These are phyloP conservation scores for Termitomyces heimii DNA, from an alignment of 768 basidiomycete species.

Conservation along the genomic window DNA sequence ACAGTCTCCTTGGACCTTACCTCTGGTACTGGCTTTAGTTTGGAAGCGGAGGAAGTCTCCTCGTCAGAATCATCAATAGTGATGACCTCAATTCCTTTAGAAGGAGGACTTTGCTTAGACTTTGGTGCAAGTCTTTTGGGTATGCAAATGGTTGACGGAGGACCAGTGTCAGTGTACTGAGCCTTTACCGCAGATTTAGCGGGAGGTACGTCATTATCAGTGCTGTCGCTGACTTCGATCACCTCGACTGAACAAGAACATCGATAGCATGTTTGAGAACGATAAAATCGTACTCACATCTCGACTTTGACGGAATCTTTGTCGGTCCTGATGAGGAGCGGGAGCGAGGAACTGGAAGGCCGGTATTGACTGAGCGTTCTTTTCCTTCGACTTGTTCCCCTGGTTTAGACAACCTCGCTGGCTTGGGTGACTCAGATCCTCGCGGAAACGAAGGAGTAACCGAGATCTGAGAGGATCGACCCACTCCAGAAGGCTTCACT, in stretches of 20 bases:
- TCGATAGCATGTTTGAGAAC: neutral
- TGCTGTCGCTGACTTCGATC: constrained; percentile 10
- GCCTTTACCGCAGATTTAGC: neutral
- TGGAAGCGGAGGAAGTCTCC: neutral
- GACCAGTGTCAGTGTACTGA: neutral
- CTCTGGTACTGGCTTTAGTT: neutral
- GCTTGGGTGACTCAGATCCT: neutral
- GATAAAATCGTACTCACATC: neutral
- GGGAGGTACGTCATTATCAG: neutral
- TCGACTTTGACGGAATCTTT: neutral
- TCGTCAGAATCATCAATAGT: constrained; percentile 5
- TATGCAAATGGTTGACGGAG: constrained; percentile 1
- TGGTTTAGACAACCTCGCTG: neutral
- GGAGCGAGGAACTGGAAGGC: neutral
- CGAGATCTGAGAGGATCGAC: neutral
- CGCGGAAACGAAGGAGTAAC: neutral
- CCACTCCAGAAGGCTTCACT: neutral
- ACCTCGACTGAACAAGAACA: neutral
- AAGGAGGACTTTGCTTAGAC: neutral
- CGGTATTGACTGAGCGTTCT: neutral
- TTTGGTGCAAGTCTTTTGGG: neutral
- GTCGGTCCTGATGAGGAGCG: neutral
- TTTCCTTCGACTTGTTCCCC: neutral
- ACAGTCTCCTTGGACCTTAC: neutral
- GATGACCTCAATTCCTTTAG: neutral